phyloP scores from a whole-genome alignment of 164 flowering plant species.

The Aristolochia contorta region DNA sequence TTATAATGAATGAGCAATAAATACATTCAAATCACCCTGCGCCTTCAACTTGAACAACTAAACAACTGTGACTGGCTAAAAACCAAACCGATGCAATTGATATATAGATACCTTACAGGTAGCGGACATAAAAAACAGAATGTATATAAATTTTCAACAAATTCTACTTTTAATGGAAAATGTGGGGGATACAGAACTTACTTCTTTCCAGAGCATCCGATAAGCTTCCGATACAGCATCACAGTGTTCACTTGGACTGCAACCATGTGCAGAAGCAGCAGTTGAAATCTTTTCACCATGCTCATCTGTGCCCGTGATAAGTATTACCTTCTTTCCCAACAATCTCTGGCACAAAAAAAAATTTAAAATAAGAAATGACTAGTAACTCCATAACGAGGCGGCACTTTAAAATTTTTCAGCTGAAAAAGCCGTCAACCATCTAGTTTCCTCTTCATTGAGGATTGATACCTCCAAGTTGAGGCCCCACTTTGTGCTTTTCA shows the following conservation, averaged over 20 bases:
- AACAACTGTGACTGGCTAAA: too few species aligned
- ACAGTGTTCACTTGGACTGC: constrained; percentile 74
- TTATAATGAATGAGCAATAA: too few species aligned
- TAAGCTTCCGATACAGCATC: constrained; percentile 68
- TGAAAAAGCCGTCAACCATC: not conserved
- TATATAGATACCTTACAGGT: too few species aligned
- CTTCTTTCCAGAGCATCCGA: constrained; percentile 78
- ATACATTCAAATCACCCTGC: too few species aligned
- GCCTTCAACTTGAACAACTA: too few species aligned
- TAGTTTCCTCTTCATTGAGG: too few species aligned
- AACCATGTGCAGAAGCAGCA: constrained; percentile 67
- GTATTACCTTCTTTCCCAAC: constrained; percentile 70
- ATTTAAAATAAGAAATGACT: not conserved
- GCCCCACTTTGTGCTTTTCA: too few species aligned
- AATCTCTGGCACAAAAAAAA: constrained; percentile 48
- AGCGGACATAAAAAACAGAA: too few species aligned
- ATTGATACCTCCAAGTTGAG: too few species aligned
- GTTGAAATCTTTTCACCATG: constrained; percentile 97
- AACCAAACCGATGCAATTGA: too few species aligned
- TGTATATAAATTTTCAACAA: too few species aligned
- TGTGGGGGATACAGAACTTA: constrained; percentile 12
- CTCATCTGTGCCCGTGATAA: constrained; percentile 93
- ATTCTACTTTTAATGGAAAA: not conserved
- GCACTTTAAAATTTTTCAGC: not conserved
- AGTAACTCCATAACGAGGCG: not conserved